phyloP scores from a whole-genome alignment of 2,329 filamentous ascomycete genomes.

The Penicillium corylophilum region DNA sequence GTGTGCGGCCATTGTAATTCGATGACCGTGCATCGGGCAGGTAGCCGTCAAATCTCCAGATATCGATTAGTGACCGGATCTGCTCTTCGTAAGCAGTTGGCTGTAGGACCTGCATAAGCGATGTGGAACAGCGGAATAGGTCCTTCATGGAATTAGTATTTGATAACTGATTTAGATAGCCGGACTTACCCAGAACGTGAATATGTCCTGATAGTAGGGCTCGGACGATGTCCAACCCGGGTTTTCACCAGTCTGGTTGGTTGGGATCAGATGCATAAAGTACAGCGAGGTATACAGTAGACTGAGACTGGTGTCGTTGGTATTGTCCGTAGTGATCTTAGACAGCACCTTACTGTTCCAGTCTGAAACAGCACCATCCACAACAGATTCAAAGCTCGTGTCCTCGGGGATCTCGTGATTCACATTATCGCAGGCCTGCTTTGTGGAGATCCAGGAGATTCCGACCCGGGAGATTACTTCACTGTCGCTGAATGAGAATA shows the following conservation, averaged over 20 bases:
- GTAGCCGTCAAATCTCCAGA: conserved; percentile 64
- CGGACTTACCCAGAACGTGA: conserved; percentile 60
- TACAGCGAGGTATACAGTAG: conserved; percentile 69
- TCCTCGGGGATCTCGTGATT: conserved; percentile 55
- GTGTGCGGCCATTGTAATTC: conserved; percentile 67
- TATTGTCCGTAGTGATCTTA: conserved; percentile 62
- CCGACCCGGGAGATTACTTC: conserved; percentile 60
- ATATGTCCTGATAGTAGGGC: conserved; percentile 71
- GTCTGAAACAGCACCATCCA: conserved; percentile 47
- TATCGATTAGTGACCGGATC: conserved; percentile 66
- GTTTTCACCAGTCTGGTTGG: conserved; percentile 70
- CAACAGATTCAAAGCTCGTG: conserved; percentile 47
- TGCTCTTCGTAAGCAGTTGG: conserved; percentile 64
- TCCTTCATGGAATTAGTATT: conserved; percentile 37
- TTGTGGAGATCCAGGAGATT: conserved; percentile 65
- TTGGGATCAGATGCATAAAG: conserved; percentile 67
- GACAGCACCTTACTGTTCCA: conserved; percentile 65
- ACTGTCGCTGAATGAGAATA: conserved; percentile 55
- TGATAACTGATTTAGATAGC: neutral
- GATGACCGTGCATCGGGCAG: conserved; percentile 66
- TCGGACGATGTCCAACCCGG: conserved; percentile 63
- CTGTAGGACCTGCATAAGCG: conserved; percentile 65
- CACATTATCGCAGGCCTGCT: conserved; percentile 60
- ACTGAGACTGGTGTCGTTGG: conserved; percentile 55
- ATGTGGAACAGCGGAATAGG: conserved; percentile 63